Conservation (phyloP, 768 basidiomycete species). For the Macrolepiota dolichaula region DNA sequence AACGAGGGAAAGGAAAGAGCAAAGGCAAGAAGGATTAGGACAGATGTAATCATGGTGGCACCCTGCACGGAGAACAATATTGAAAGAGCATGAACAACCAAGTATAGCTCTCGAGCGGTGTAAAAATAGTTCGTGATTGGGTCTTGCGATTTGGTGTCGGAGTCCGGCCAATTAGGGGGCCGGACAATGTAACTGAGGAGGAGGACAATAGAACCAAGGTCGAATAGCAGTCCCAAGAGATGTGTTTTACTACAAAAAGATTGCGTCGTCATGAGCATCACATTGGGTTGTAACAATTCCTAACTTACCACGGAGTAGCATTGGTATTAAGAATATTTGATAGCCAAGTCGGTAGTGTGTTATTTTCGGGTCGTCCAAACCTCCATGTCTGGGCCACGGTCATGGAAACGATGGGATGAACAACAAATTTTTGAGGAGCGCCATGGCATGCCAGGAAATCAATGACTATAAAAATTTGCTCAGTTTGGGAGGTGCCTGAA, state of each 20-base stretch:
- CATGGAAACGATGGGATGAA: conserved; percentile 38
- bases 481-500: not conserved
- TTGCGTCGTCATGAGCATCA: not conserved
- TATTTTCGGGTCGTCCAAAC: conserved; percentile 17
- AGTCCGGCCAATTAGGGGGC: conserved; percentile 8
- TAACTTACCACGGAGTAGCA: conserved; percentile 14
- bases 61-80: not conserved
- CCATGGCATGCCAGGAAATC: conserved; percentile 33
- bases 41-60: conserved; percentile 23
- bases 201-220: conserved; percentile 3
- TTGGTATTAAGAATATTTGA: not conserved
- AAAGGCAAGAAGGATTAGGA: conserved; percentile 37
- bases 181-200: conserved; percentile 6
- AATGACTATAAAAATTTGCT: conserved; percentile 28
- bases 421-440: conserved; percentile 33
- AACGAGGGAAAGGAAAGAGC: conserved; percentile 31
- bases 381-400: conserved; percentile 40
- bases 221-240: conserved; percentile 34
- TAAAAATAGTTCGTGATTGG: not conserved
- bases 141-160: not conserved
- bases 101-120: not conserved
- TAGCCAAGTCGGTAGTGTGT: not conserved
- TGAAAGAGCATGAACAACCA: conserved; percentile 6
- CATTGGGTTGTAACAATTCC: not conserved
- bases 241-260: conserved; percentile 42